Percentiles rank a stretch among this genome's conserved stretches.
phyloP scores from a whole-genome alignment of 352 stramenopile species.

The Aphanomyces cochlioides region DNA sequence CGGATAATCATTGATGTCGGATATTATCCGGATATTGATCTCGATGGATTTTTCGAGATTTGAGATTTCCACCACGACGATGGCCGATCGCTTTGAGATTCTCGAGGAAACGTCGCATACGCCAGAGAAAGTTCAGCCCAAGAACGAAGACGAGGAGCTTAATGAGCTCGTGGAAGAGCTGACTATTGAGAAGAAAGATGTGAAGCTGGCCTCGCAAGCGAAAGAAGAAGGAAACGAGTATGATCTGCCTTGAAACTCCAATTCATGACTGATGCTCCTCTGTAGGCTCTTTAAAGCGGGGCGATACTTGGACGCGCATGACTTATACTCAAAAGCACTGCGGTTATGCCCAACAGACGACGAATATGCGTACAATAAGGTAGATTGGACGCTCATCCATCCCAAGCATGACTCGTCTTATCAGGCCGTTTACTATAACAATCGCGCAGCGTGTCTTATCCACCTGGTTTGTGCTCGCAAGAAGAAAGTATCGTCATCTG shows the following conservation, averaged over 20 bases:
- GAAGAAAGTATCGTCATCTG: not conserved
- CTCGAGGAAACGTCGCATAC: slow-evolving; percentile 82
- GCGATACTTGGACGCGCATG: slow-evolving; percentile 70
- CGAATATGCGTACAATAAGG: slow-evolving; percentile 77
- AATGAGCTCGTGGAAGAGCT: slow-evolving; percentile 21
- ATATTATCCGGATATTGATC: not conserved
- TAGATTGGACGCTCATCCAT: slow-evolving; percentile 31
- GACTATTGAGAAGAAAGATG: slow-evolving; percentile 35
- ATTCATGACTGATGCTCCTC: slow-evolving; percentile 9
- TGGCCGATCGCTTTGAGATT: slow-evolving; percentile 64
- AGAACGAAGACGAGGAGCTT: slow-evolving; percentile 35
- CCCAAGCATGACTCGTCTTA: not conserved
- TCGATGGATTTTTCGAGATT: slow-evolving; percentile 9
- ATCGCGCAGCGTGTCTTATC: slow-evolving; percentile 70
- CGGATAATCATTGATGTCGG: not conserved
- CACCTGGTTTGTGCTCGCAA: slow-evolving; percentile 40
- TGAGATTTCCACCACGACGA: slow-evolving; percentile 10
- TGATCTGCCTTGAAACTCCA: slow-evolving; percentile 21
- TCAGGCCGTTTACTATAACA: slow-evolving; percentile 84
- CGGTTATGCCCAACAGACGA: slow-evolving; percentile 70
- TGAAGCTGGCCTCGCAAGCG: slow-evolving; percentile 64
- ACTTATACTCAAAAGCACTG: slow-evolving; percentile 80
- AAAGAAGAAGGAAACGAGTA: slow-evolving; percentile 86
- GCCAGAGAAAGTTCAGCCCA: slow-evolving; percentile 31
- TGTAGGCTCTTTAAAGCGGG: slow-evolving; percentile 64